These are phyloP conservation scores for Ceratobasidium sp. DNA, from an alignment of 1,284 basidiomycete species.

Conservation along the genomic window DNA sequence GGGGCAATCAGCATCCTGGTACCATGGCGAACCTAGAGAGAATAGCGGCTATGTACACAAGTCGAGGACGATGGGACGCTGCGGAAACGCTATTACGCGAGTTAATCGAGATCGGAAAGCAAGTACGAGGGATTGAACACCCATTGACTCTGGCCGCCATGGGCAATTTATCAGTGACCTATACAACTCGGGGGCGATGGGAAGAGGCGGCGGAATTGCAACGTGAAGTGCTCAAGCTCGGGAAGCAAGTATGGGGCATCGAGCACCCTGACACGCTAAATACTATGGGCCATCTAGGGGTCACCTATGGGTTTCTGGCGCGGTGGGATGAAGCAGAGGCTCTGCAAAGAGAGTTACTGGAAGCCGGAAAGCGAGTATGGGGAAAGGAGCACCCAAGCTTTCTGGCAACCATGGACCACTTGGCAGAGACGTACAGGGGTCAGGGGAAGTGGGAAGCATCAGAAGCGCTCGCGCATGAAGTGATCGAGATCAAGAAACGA, in stretches of 20 bases:
- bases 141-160: conserved; percentile 3
- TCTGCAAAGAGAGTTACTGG: too few relatives aligned
- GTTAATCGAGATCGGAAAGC: not conserved
- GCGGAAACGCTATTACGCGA: not conserved
- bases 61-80: not conserved
- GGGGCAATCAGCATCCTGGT: too few relatives aligned
- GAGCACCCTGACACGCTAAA: not conserved
- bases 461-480: too few relatives aligned
- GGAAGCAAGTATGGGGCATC: not conserved
- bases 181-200: not conserved
- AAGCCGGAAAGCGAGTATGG: not conserved
- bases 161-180: not conserved
- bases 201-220: too few relatives aligned
- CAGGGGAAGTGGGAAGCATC: not conserved
- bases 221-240: not conserved
- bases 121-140: conserved; percentile 8
- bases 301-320: not conserved
- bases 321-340: not conserved
- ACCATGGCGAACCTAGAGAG: too few relatives aligned
- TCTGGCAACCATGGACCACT: not conserved
- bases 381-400: not conserved
- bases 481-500: not conserved
- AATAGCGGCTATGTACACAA: not conserved
- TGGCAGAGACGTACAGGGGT: not conserved
- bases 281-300: not conserved